Percentiles rank a stretch among this genome's conserved stretches.
phyloP scores from a whole-genome alignment of 306 rosid genomes.

The Castanea sativa region DNA sequence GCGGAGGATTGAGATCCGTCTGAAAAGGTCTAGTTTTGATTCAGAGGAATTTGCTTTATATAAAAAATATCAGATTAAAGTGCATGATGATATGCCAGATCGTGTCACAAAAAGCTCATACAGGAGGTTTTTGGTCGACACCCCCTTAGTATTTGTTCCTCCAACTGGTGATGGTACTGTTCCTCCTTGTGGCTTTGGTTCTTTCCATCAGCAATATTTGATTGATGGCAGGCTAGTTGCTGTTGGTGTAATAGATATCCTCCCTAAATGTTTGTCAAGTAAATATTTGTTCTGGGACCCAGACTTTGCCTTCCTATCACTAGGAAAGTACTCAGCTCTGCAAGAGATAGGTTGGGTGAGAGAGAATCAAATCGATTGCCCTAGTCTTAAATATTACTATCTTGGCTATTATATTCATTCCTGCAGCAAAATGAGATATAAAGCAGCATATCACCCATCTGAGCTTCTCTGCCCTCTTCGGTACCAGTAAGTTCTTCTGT shows the following conservation, averaged over 20 bases:
- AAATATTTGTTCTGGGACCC: constrained; percentile 99
- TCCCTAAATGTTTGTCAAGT: constrained; percentile 90
- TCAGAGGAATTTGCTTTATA: constrained; percentile 72
- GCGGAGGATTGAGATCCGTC: constrained; percentile 61
- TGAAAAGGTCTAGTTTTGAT: constrained; percentile 82
- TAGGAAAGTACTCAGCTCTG: constrained; percentile 87
- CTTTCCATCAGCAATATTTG: constrained; percentile 94
- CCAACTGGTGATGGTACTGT: constrained; percentile 63
- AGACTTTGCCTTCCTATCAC: constrained; percentile 85
- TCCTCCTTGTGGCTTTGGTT: constrained; percentile 94
- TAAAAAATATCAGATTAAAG: constrained; percentile 65
- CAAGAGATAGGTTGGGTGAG: constrained; percentile 94
- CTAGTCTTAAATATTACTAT: constrained; percentile 80
- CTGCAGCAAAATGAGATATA: constrained; percentile 91
- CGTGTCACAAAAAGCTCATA: constrained; percentile 64
- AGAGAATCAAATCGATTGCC: constrained; percentile 70
- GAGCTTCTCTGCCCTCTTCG: constrained; percentile 93
- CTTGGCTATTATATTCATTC: constrained; percentile 97
- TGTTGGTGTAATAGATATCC: constrained; percentile 94
- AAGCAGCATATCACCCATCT: constrained; percentile 85
- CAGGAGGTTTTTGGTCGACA: constrained; percentile 72
- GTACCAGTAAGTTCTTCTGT: constrained; percentile 65
- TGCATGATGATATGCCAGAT: constrained; percentile 77
- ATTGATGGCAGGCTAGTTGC: constrained; percentile 81
- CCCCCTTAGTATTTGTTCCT: constrained; percentile 66